Evolutionary conservation across 169 alveolate genomes (phyloP).

Genomic region (Plasmodium gonderi): DNA sequence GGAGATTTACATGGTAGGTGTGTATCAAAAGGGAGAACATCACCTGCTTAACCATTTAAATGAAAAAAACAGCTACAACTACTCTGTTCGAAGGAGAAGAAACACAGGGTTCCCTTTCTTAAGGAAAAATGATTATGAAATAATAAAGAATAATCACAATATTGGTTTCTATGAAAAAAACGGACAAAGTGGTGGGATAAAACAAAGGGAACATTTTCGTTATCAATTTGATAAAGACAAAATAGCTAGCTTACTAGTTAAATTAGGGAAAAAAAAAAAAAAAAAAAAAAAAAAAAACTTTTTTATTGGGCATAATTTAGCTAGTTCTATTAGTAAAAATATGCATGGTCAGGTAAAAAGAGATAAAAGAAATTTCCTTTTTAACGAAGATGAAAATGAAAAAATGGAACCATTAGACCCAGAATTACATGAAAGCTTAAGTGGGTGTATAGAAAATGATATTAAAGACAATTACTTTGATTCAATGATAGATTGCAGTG

Average conservation of each 20-base stretch:
- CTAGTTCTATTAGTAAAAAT: neutral
- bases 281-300: neutral
- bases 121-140: too few relatives aligned
- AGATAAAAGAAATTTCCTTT: neutral
- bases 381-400: neutral
- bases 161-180: too few relatives aligned
- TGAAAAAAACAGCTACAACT: too few relatives aligned
- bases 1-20: neutral
- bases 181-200: too few relatives aligned
- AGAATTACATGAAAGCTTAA: constrained; percentile 46
- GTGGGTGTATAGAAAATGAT: constrained; percentile 69
- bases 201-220: too few relatives aligned
- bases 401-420: constrained; percentile 11
- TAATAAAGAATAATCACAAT: too few relatives aligned
- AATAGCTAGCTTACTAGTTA: neutral
- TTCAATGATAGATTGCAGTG: constrained; percentile 19
- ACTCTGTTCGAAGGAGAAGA: too few relatives aligned
- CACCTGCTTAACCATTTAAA: too few relatives aligned
- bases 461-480: constrained; percentile 26
- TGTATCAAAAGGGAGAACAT: neutral
- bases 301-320: neutral
- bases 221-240: neutral
- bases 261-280: neutral
- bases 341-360: neutral
- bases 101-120: too few relatives aligned